These are phyloP conservation scores for Collybia nuda DNA, from an alignment of 768 basidiomycete genomes.

Conservation along the genomic window DNA sequence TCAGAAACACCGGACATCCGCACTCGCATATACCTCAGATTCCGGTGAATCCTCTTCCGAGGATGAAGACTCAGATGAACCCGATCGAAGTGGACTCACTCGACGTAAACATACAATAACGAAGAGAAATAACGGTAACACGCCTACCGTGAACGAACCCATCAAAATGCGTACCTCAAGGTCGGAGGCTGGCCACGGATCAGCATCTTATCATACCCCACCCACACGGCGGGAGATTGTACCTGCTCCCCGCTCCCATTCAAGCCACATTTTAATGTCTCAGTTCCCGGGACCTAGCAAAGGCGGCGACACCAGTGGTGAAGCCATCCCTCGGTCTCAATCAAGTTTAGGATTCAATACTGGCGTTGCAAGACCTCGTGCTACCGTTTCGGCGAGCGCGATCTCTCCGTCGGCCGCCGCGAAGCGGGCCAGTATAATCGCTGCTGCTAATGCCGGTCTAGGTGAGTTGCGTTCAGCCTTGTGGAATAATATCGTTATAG, in stretches of 20 bases:
- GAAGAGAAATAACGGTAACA: constrained; percentile 1
- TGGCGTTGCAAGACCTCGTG: constrained; percentile 35
- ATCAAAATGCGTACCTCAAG: constrained; percentile 28
- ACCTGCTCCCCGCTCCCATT: constrained; percentile 26
- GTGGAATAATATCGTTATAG: constrained; percentile 2
- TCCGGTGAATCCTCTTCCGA: constrained; percentile 5
- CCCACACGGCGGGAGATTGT: constrained; percentile 10
- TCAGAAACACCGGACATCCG: constrained; percentile 8
- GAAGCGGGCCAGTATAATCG: constrained; percentile 44
- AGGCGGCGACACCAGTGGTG: constrained; percentile 7
- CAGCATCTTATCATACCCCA: constrained; percentile 16
- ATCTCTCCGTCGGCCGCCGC: constrained; percentile 51
- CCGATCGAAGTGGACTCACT: not conserved
- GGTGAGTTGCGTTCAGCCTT: constrained; percentile 24
- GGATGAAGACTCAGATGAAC: constrained; percentile 28
- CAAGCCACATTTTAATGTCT: constrained; percentile 19
- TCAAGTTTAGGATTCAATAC: constrained; percentile 32
- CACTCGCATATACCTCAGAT: constrained; percentile 14
- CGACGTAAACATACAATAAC: constrained; percentile 16
- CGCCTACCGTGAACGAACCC: not conserved
- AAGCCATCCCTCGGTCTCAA: constrained; percentile 27
- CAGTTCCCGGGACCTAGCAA: constrained; percentile 7
- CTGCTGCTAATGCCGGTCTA: constrained; percentile 26
- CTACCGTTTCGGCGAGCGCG: constrained; percentile 61
- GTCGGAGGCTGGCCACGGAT: constrained; percentile 42